phyloP scores from a whole-genome alignment of 306 rosid genomes.

The Cicer arietinum region DNA sequence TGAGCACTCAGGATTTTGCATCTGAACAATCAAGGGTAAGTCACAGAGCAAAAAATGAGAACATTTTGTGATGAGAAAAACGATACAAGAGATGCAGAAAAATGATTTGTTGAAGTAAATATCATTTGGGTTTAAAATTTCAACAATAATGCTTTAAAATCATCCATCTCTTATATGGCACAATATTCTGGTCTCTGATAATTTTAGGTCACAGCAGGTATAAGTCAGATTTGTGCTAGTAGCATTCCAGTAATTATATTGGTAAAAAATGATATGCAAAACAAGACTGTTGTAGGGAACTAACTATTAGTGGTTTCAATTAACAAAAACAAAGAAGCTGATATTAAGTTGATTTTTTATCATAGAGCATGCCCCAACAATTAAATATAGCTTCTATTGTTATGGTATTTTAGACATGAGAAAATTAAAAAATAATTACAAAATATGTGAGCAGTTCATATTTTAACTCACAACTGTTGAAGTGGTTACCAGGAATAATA shows the following conservation, averaged over 20 bases:
- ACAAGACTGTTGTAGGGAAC: neutral
- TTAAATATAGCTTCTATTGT: slow-evolving; percentile 21
- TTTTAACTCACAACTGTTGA: neutral
- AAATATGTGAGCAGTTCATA: neutral
- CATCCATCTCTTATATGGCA: neutral
- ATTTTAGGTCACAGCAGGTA: neutral
- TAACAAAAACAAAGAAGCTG: neutral
- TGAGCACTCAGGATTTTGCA: slow-evolving; percentile 82
- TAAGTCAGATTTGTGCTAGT: neutral
- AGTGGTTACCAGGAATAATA: slow-evolving; percentile 12
- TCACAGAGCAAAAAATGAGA: slow-evolving; percentile 17
- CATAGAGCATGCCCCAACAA: slow-evolving; percentile 1
- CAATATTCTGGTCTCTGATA: neutral
- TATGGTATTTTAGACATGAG: neutral
- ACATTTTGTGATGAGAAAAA: slow-evolving; percentile 10
- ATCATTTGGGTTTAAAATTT: neutral
- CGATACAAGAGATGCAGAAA: neutral
- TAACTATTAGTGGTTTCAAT: neutral
- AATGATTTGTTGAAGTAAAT: neutral
- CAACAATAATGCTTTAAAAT: neutral
- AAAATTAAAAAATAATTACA: neutral
- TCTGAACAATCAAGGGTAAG: slow-evolving; percentile 50
- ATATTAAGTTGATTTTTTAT: neutral
- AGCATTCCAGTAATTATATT: slow-evolving; percentile 3
- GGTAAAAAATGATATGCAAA: neutral